Conservation (phyloP, 2,329 filamentous ascomycete species). For the Aspergillus sojae region DNA sequence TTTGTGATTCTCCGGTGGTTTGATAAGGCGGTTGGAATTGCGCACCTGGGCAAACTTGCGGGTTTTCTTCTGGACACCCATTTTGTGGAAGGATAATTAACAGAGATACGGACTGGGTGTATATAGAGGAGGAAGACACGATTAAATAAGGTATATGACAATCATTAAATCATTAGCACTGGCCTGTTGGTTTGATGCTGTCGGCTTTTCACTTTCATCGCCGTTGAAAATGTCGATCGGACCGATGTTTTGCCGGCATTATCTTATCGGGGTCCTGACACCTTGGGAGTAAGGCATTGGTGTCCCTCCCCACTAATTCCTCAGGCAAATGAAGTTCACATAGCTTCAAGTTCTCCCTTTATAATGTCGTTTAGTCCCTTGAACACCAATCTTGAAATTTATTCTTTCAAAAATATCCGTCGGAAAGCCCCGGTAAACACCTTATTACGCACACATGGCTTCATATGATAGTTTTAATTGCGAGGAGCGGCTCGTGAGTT, state of each 20-base stretch:
- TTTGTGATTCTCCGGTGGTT: background rate
- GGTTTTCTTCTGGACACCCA: slow-evolving; percentile 89
- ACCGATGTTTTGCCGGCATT: slow-evolving; percentile 3
- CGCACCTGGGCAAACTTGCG: slow-evolving; percentile 84
- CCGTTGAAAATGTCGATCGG: background rate
- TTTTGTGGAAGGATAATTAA: slow-evolving; percentile 40
- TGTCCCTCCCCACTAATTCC: background rate
- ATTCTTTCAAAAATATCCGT: too few relatives aligned
- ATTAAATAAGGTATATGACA: background rate
- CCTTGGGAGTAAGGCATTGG: background rate
- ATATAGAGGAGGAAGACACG: background rate
- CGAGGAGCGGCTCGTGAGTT: too few relatives aligned
- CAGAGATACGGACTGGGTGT: background rate
- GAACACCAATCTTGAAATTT: too few relatives aligned
- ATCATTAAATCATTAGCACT: background rate
- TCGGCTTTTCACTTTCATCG: background rate
- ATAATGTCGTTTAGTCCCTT: too few relatives aligned
- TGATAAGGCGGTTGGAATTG: background rate
- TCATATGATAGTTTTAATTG: too few relatives aligned
- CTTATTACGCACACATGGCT: too few relatives aligned
- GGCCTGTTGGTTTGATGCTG: background rate
- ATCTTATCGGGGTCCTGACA: background rate
- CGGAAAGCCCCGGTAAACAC: too few relatives aligned
- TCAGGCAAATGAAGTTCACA: background rate
- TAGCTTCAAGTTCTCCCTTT: too few relatives aligned